Conservation (phyloP, 805 yeast genomes). For the Kodamaea kakaduensis region DNA sequence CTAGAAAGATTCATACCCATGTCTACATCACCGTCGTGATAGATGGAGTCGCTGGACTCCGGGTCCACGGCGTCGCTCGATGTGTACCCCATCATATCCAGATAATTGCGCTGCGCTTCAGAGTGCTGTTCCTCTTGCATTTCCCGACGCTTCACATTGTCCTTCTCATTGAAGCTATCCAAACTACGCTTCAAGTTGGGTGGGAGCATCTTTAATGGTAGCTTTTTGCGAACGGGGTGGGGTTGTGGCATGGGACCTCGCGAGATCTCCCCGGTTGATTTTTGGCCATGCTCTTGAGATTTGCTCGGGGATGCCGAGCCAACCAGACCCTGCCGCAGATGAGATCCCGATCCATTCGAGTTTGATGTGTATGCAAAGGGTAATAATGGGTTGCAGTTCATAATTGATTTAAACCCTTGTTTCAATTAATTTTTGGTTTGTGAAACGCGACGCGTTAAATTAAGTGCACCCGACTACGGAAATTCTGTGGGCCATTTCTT, state of each 20-base stretch:
- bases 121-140: slow-evolving; percentile 13
- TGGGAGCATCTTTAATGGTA: too few species aligned
- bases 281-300: too few species aligned
- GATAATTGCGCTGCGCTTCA: slow-evolving; percentile 9
- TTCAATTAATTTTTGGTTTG: too few species aligned
- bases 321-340: slow-evolving; percentile 12
- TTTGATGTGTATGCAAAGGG: slow-evolving; percentile 52
- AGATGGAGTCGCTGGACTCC: background rate
- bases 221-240: too few species aligned
- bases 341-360: too few species aligned
- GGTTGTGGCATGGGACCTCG: slow-evolving; percentile 42
- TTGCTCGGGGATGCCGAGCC: too few species aligned
- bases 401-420: too few species aligned
- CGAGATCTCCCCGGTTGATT: slow-evolving; percentile 42
- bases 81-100: slow-evolving; percentile 5
- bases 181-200: slow-evolving; percentile 39
- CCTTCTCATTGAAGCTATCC: slow-evolving; percentile 42
- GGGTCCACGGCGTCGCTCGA: slow-evolving; percentile 7
- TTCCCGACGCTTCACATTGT: slow-evolving; percentile 35
- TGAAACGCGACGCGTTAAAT: too few species aligned
- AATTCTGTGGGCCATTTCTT: too few species aligned
- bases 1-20: background rate
- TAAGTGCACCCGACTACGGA: too few species aligned
- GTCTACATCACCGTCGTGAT: background rate
- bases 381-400: slow-evolving; percentile 36